Evolutionary conservation across 2,329 filamentous ascomycete genomes (phyloP).

Genomic region (Trichoderma hamatum): DNA sequence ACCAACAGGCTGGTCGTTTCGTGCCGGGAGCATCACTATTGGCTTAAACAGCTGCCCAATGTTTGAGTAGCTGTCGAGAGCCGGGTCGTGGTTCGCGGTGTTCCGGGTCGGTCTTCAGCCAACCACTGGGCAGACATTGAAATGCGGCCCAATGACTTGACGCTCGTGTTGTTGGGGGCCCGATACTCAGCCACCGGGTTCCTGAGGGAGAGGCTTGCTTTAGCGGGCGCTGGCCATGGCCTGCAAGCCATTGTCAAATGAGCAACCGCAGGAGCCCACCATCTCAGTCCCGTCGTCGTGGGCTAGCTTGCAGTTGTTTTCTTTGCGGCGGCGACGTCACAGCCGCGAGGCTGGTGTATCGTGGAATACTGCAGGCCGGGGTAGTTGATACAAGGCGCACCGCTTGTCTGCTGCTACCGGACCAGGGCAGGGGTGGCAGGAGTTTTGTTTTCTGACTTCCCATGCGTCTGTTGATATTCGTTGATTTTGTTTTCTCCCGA

Average conservation of each 20-base stretch:
- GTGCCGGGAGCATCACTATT: slow-evolving; percentile 19
- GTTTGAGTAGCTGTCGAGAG: slow-evolving; percentile 2
- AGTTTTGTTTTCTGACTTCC: neutral
- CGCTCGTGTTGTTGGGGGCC: slow-evolving; percentile 22
- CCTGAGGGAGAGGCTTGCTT: slow-evolving; percentile 25
- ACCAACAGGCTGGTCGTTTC: neutral
- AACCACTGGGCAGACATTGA: slow-evolving; percentile 25
- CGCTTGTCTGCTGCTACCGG: neutral
- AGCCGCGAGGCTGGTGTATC: slow-evolving; percentile 24
- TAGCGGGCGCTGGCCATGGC: slow-evolving; percentile 9
- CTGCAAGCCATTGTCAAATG: slow-evolving; percentile 42
- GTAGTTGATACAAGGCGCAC: slow-evolving; percentile 2
- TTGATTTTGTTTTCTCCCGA: slow-evolving; percentile 1
- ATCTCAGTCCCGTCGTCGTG: slow-evolving; percentile 34
- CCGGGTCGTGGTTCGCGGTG: slow-evolving; percentile 8
- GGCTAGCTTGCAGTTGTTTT: slow-evolving; percentile 29
- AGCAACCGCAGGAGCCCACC: slow-evolving; percentile 35
- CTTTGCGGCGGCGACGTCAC: slow-evolving; percentile 25
- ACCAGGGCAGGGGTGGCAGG: neutral
- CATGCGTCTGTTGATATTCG: neutral
- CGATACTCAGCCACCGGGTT: slow-evolving; percentile 24
- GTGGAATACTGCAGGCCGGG: slow-evolving; percentile 15
- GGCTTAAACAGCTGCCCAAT: slow-evolving; percentile 22
- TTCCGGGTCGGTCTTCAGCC: slow-evolving; percentile 18
- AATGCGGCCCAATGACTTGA: slow-evolving; percentile 24